These are phyloP conservation scores for Capsella bursapastoris DNA, from an alignment of 345 rosid species.

Conservation along the genomic window DNA sequence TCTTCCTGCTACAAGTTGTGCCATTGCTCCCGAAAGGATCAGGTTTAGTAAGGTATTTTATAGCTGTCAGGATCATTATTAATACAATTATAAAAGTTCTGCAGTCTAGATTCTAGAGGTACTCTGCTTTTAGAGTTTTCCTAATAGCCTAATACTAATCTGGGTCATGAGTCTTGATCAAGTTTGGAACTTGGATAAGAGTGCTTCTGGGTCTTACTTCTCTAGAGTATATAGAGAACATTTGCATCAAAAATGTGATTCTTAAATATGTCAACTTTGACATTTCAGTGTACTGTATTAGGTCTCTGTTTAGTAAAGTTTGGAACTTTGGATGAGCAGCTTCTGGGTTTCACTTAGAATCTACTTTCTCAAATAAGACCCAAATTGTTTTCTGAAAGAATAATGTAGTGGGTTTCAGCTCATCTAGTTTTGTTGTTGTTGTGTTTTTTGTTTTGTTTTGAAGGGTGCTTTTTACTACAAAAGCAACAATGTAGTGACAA, in stretches of 20 bases:
- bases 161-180: neutral
- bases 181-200: neutral
- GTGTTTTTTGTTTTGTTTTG: slow-evolving; percentile 21
- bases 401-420: slow-evolving; percentile 2
- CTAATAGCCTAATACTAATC: neutral
- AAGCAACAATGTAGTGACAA: slow-evolving; percentile 53
- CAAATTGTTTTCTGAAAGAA: slow-evolving; percentile 11
- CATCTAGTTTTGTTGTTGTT: slow-evolving; percentile 1
- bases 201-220: neutral
- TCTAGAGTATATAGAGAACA: neutral
- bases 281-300: slow-evolving; percentile 14
- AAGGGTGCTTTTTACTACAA: slow-evolving; percentile 45
- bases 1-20: slow-evolving; percentile 56
- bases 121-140: slow-evolving; percentile 7
- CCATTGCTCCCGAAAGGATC: slow-evolving; percentile 66
- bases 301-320: slow-evolving; percentile 16
- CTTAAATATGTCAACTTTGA: neutral
- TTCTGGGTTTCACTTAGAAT: neutral
- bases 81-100: neutral
- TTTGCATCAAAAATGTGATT: neutral
- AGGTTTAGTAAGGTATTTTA: slow-evolving; percentile 64
- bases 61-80: neutral
- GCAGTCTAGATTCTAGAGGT: neutral
- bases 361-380: neutral
- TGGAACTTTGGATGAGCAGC: slow-evolving; percentile 14